phyloP scores from a whole-genome alignment of 1,284 basidiomycete genomes.

The Golubevia sp. region DNA sequence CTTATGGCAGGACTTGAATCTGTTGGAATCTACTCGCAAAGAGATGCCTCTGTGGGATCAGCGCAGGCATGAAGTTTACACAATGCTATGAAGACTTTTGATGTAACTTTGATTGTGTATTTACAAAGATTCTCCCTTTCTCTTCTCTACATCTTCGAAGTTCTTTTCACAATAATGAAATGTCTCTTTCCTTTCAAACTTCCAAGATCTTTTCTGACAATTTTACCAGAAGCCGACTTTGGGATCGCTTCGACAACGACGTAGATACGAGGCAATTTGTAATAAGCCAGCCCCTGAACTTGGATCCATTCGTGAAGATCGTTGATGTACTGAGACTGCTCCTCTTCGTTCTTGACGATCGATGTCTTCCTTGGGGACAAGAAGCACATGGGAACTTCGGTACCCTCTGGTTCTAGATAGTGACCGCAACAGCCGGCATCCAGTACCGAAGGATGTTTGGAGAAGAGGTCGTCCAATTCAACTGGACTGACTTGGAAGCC shows the following conservation, averaged over 20 bases:
- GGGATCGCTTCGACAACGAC: slow-evolving; percentile 18
- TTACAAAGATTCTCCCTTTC: too few relatives aligned
- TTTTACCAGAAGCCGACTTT: slow-evolving; percentile 24
- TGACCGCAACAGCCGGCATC: slow-evolving; percentile 27
- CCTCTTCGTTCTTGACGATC: slow-evolving; percentile 7
- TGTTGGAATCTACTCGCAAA: slow-evolving; percentile 27
- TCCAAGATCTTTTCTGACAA: slow-evolving; percentile 30
- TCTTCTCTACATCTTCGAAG: too few relatives aligned
- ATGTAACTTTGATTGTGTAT: too few relatives aligned
- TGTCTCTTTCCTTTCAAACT: background rate
- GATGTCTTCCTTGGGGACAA: slow-evolving; percentile 24
- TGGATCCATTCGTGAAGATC: slow-evolving; percentile 22
- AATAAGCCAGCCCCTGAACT: slow-evolving; percentile 21
- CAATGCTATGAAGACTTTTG: too few relatives aligned
- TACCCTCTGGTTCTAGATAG: slow-evolving; percentile 16
- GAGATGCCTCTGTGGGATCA: slow-evolving; percentile 58
- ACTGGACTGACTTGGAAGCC: slow-evolving; percentile 43
- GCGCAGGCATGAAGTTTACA: slow-evolving; percentile 39
- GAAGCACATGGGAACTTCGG: slow-evolving; percentile 21
- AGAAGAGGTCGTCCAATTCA: slow-evolving; percentile 36
- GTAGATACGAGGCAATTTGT: slow-evolving; percentile 32
- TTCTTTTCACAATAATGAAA: too few relatives aligned
- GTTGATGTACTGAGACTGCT: slow-evolving; percentile 17
- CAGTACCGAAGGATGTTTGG: slow-evolving; percentile 20
- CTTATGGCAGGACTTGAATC: slow-evolving; percentile 43